These are phyloP conservation scores for Monosporascus ibericus DNA, from an alignment of 2,329 filamentous ascomycete genomes.

Conservation along the genomic window DNA sequence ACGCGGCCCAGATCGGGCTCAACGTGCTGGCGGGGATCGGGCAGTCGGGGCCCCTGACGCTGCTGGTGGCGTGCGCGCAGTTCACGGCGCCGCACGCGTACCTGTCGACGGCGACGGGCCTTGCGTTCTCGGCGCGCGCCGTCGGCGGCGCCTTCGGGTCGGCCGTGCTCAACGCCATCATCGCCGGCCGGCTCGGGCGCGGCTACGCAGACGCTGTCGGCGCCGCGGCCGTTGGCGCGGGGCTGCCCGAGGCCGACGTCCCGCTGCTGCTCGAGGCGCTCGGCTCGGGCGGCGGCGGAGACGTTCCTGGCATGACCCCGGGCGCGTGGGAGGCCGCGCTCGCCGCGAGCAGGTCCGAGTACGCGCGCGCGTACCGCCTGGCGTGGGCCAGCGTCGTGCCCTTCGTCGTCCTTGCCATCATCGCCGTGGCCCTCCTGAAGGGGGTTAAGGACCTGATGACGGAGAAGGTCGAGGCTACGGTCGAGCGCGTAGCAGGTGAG, in stretches of 20 bases:
- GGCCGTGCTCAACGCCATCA: slow-evolving; percentile 45
- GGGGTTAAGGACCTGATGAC: slow-evolving; percentile 47
- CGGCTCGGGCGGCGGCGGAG: slow-evolving; percentile 23
- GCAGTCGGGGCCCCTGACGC: slow-evolving; percentile 42
- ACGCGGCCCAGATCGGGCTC: slow-evolving; percentile 39
- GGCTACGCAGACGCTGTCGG: slow-evolving; percentile 34
- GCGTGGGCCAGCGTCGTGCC: slow-evolving; percentile 46
- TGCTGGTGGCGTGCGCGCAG: slow-evolving; percentile 44
- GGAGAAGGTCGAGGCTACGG: slow-evolving; percentile 46
- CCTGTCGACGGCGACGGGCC: slow-evolving; percentile 46
- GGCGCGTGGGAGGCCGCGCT: slow-evolving; percentile 31
- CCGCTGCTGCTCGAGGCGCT: slow-evolving; percentile 33
- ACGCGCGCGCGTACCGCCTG: slow-evolving; percentile 41
- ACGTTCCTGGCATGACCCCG: slow-evolving; percentile 30
- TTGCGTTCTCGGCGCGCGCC: slow-evolving; percentile 46
- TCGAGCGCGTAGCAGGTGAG: slow-evolving; percentile 30
- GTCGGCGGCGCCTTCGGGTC: slow-evolving; percentile 48
- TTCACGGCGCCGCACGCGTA: slow-evolving; percentile 47
- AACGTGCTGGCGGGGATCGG: slow-evolving; percentile 42
- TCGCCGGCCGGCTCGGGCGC: slow-evolving; percentile 37
- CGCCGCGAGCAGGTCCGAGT: slow-evolving; percentile 36
- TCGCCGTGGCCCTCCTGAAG: slow-evolving; percentile 36
- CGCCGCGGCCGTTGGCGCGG: slow-evolving; percentile 34
- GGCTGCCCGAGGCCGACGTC: slow-evolving; percentile 33
- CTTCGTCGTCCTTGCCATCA: slow-evolving; percentile 42